Percentiles rank a stretch among this genome's conserved stretches.
These are phyloP conservation scores for Chlorociboria aeruginascens DNA, from an alignment of 495 filamentous ascomycete species.

Conservation along the genomic window DNA sequence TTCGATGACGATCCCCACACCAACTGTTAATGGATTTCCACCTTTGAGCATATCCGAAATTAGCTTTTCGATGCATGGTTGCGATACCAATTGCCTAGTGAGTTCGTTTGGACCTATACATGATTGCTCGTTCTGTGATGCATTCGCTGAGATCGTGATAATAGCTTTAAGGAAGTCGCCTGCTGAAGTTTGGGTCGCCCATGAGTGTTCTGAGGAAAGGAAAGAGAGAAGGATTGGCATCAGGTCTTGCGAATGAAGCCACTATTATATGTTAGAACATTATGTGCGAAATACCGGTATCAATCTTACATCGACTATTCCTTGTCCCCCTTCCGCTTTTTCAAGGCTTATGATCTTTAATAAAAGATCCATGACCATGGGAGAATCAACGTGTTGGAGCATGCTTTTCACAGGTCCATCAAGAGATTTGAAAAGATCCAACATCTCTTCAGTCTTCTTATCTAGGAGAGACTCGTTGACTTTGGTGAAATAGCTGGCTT, in stretches of 20 bases:
- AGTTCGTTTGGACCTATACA: slow-evolving; percentile 97
- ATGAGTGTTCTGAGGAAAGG: slow-evolving; percentile 66
- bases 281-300: not conserved
- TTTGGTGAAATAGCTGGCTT: slow-evolving; percentile 97
- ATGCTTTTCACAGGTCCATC: slow-evolving; percentile 73
- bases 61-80: slow-evolving; percentile 65
- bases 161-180: slow-evolving; percentile 98
- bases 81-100: slow-evolving; percentile 90
- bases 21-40: slow-evolving; percentile 90
- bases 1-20: slow-evolving; percentile 95
- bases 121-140: slow-evolving; percentile 91
- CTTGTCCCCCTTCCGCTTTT: slow-evolving; percentile 80
- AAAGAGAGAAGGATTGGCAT: slow-evolving; percentile 83
- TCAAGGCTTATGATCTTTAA: slow-evolving; percentile 97
- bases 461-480: slow-evolving; percentile 94
- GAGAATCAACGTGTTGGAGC: slow-evolving; percentile 90
- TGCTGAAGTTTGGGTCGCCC: slow-evolving; percentile 88
- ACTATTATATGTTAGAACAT: slow-evolving; percentile 41
- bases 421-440: slow-evolving; percentile 73
- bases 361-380: slow-evolving; percentile 96
- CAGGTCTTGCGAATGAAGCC: slow-evolving; percentile 85
- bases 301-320: slow-evolving; percentile 77
- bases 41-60: slow-evolving; percentile 86
- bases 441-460: slow-evolving; percentile 95
- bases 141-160: slow-evolving; percentile 97